Conservation (phyloP, 208 protist species). For the Wallacemonas collosoma region DNA sequence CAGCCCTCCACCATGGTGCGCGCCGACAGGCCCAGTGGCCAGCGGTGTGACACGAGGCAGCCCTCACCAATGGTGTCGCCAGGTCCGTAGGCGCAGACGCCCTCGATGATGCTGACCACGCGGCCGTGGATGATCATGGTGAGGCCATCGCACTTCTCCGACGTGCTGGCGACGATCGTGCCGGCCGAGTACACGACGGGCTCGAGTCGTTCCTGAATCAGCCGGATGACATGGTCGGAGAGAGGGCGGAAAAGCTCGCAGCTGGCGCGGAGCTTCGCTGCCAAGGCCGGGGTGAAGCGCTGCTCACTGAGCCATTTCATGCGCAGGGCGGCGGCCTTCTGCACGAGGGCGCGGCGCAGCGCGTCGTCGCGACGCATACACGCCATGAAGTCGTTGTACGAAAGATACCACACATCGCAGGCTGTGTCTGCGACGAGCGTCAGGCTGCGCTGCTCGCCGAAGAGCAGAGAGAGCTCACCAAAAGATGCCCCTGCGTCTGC, state of each 20-base stretch:
- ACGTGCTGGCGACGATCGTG: slow-evolving; percentile 72
- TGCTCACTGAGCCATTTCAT: slow-evolving; percentile 86
- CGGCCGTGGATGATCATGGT: slow-evolving; percentile 76
- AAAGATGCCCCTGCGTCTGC: slow-evolving; percentile 71
- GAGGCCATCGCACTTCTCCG: slow-evolving; percentile 64
- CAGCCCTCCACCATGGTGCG: slow-evolving; percentile 90
- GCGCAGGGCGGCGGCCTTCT: slow-evolving; percentile 81
- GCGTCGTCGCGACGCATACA: slow-evolving; percentile 73
- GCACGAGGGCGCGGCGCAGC: slow-evolving; percentile 54
- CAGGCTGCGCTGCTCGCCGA: slow-evolving; percentile 77
- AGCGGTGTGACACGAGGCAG: slow-evolving; percentile 81
- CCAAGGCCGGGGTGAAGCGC: slow-evolving; percentile 64
- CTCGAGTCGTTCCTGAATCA: slow-evolving; percentile 85
- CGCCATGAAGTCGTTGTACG: slow-evolving; percentile 53
- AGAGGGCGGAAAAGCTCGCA: slow-evolving; percentile 66
- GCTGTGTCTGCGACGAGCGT: slow-evolving; percentile 63
- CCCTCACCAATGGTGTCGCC: slow-evolving; percentile 80
- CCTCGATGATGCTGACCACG: slow-evolving; percentile 59
- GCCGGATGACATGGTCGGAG: slow-evolving; percentile 63
- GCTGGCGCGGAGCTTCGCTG: slow-evolving; percentile 60
- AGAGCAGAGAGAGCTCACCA: slow-evolving; percentile 85
- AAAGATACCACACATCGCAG: slow-evolving; percentile 86
- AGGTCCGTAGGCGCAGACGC: slow-evolving; percentile 67
- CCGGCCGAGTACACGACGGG: slow-evolving; percentile 79
- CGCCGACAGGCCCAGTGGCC: slow-evolving; percentile 73